Evolutionary conservation across 2,329 filamentous ascomycete species (phyloP).

Genomic region (Rhinocladiella mackenziei): DNA sequence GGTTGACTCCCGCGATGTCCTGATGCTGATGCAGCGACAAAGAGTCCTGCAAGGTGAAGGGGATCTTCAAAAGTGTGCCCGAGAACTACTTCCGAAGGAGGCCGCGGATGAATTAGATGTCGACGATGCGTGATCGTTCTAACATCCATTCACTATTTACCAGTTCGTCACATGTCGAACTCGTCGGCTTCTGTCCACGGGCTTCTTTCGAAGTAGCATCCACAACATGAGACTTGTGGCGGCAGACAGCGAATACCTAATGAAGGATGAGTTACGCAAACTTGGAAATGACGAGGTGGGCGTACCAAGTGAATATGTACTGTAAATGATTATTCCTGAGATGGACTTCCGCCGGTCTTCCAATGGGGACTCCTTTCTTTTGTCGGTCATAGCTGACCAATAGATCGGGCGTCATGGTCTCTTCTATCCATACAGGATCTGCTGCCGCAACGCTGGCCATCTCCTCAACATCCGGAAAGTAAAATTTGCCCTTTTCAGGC

Average conservation of each 20-base stretch:
- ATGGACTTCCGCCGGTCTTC: slow-evolving; percentile 82
- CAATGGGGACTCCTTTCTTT: slow-evolving; percentile 81
- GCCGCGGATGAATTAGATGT: slow-evolving; percentile 77
- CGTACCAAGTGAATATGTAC: slow-evolving; percentile 98
- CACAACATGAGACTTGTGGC: slow-evolving; percentile 94
- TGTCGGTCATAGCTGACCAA: slow-evolving; percentile 71
- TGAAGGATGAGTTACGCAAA: slow-evolving; percentile 30
- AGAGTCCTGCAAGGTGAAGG: slow-evolving; percentile 25
- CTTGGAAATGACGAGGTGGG: slow-evolving; percentile 17
- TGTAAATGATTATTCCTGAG: slow-evolving; percentile 94
- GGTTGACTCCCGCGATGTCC: slow-evolving; percentile 79
- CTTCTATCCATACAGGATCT: slow-evolving; percentile 90
- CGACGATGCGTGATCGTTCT: slow-evolving; percentile 9
- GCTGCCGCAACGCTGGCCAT: slow-evolving; percentile 82
- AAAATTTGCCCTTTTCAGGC: slow-evolving; percentile 79
- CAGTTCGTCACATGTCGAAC: slow-evolving; percentile 73
- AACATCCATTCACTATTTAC: slow-evolving; percentile 47
- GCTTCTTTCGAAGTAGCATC: slow-evolving; percentile 87
- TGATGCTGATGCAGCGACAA: slow-evolving; percentile 70
- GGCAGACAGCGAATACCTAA: slow-evolving; percentile 76
- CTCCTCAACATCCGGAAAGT: slow-evolving; percentile 88
- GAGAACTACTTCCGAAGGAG: slow-evolving; percentile 75
- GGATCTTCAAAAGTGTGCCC: slow-evolving; percentile 54
- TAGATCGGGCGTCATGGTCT: slow-evolving; percentile 85
- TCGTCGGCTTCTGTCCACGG: slow-evolving; percentile 66